These are phyloP conservation scores for Aureobasidium lini DNA, from an alignment of 2,329 filamentous ascomycete genomes.

Conservation along the genomic window DNA sequence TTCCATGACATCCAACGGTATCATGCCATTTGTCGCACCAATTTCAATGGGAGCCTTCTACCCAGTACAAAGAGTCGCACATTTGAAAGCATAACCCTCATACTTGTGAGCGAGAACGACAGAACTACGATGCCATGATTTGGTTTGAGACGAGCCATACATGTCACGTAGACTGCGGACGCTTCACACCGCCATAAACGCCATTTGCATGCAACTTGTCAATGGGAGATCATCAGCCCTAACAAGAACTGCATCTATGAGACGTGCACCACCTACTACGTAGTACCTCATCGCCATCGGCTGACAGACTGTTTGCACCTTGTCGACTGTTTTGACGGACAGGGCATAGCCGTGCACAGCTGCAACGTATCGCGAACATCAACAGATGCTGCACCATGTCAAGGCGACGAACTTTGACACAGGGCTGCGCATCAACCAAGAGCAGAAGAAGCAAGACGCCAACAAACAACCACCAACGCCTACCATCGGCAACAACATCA, in stretches of 20 bases:
- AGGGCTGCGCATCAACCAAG: neutral
- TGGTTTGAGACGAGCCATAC: neutral
- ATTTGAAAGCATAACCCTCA: neutral
- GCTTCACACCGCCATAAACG: neutral
- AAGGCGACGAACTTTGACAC: neutral
- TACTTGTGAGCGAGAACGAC: neutral
- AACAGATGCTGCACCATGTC: neutral
- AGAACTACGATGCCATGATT: neutral
- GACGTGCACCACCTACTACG: neutral
- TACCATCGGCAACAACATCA: neutral
- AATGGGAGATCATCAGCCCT: neutral
- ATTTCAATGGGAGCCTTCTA: no score
- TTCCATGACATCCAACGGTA: no score
- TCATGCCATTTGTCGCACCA: no score
- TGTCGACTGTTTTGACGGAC: constrained; percentile 1
- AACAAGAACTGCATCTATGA: neutral
- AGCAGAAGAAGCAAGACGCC: neutral
- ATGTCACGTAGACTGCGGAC: neutral
- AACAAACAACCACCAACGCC: neutral
- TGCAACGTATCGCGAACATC: neutral
- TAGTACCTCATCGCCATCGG: neutral
- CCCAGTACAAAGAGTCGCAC: no score
- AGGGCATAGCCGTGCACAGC: neutral
- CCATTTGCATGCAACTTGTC: neutral
- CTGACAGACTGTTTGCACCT: neutral